Percentiles rank a stretch among this genome's conserved stretches.
Evolutionary conservation across 352 stramenopile species (phyloP).

Genomic region (Phytophthora megakarya): DNA sequence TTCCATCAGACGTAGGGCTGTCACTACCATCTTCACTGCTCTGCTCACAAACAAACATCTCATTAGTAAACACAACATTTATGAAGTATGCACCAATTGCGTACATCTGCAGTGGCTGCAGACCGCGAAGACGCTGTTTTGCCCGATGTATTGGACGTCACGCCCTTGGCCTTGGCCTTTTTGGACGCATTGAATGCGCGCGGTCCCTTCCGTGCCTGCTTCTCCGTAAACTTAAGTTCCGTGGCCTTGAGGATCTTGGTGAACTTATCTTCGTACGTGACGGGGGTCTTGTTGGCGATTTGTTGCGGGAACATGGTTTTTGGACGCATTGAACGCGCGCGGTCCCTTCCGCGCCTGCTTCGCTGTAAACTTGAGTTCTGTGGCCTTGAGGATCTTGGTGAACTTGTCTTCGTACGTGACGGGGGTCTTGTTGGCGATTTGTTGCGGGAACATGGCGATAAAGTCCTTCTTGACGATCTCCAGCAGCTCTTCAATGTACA

Average conservation of each 20-base stretch:
- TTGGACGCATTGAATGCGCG: constrained; percentile 68
- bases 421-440: constrained; percentile 74
- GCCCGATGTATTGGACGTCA: constrained; percentile 48
- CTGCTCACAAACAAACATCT: constrained; percentile 32
- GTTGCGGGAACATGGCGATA: constrained; percentile 67
- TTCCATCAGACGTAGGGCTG: constrained; percentile 49
- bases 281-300: constrained; percentile 73
- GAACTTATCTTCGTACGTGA: constrained; percentile 84
- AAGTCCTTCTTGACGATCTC: constrained; percentile 89
- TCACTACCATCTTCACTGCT: constrained; percentile 73
- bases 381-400: constrained; percentile 74
- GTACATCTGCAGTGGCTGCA: constrained; percentile 46
- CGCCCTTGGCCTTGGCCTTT: constrained; percentile 68
- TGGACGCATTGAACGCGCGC: constrained; percentile 63
- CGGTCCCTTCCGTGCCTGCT: constrained; percentile 61
- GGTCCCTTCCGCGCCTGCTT: constrained; percentile 68
- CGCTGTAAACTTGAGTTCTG: constrained; percentile 67
- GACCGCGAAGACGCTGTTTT: constrained; percentile 48
- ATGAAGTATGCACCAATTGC: constrained; percentile 1
- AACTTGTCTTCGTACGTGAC: constrained; percentile 86
- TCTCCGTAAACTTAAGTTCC: constrained; percentile 72
- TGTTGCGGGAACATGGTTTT: constrained; percentile 73
- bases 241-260: constrained; percentile 75
- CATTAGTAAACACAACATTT: constrained; percentile 8
- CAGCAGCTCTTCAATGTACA: constrained; percentile 92